A percentile compares a stretch with the other conserved stretches of the same genome.
Conservation (phyloP, 768 basidiomycete species). For the Hericium coralloides region DNA sequence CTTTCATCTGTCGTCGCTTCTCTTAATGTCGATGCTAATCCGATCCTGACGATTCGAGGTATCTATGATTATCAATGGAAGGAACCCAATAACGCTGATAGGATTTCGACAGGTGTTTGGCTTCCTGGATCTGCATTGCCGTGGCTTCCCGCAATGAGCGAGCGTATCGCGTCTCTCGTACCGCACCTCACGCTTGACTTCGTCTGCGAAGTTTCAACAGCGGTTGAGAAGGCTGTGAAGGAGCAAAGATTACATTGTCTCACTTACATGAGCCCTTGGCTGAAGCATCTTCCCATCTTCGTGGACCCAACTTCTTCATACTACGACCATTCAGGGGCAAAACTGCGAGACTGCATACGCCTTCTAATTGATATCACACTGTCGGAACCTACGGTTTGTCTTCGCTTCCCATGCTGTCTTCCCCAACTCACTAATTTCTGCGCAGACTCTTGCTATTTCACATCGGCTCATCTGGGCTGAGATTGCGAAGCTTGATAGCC, state of each 20-base stretch:
- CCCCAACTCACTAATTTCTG: not conserved
- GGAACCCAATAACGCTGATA: not conserved
- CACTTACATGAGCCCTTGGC: constrained; percentile 84
- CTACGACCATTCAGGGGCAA: constrained; percentile 64
- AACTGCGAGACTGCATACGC: constrained; percentile 76
- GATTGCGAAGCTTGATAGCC: constrained; percentile 58
- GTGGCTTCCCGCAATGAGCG: constrained; percentile 60
- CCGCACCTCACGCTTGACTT: constrained; percentile 86
- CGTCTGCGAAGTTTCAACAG: constrained; percentile 71
- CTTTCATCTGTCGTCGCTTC: constrained; percentile 69
- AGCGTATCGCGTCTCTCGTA: constrained; percentile 59
- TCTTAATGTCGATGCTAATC: constrained; percentile 67
- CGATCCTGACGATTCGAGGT: constrained; percentile 67
- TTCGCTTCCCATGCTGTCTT: not conserved
- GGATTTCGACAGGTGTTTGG: constrained; percentile 32
- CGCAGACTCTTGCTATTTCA: constrained; percentile 52
- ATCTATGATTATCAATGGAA: constrained; percentile 8
- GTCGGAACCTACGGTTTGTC: constrained; percentile 56
- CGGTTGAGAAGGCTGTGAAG: constrained; percentile 41
- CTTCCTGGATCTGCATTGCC: constrained; percentile 35
- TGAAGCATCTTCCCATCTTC: constrained; percentile 68
- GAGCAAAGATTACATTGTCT: constrained; percentile 63
- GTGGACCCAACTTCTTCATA: constrained; percentile 58
- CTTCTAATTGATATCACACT: constrained; percentile 68
- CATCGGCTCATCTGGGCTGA: constrained; percentile 76